A percentile compares a stretch with the other conserved stretches of the same genome.
Conservation (phyloP, 495 filamentous ascomycete species). For the Talaromyces nanjingensis region DNA sequence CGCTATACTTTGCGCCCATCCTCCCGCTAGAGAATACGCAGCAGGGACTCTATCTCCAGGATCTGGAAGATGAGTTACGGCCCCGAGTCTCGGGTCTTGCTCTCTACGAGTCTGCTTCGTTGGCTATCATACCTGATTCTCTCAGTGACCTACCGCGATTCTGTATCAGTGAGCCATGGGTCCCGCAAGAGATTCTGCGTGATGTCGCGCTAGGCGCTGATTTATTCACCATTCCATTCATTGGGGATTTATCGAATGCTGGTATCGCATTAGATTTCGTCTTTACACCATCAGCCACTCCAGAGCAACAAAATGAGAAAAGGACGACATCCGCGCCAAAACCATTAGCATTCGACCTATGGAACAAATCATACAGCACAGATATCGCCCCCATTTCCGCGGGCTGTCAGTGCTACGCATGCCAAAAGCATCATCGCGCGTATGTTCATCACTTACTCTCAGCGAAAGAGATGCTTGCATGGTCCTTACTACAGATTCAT, state of each 20-base stretch:
- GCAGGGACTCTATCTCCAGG: conserved; percentile 70
- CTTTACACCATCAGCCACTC: conserved; percentile 42
- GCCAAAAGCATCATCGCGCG: conserved; percentile 74
- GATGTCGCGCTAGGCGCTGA: conserved; percentile 73
- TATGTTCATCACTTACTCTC: conserved; percentile 79
- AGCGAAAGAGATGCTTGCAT: conserved; percentile 93
- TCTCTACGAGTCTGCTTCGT: conserved; percentile 67
- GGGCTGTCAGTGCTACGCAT: conserved; percentile 76
- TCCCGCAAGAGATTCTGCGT: conserved; percentile 67
- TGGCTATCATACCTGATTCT: conserved; percentile 53
- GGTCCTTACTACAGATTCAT: conserved; percentile 87
- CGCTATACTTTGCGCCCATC: conserved; percentile 69
- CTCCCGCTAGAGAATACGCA: conserved; percentile 66
- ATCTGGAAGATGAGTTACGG: conserved; percentile 47
- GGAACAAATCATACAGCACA: conserved; percentile 48
- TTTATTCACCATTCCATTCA: conserved; percentile 67
- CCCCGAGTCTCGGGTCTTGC: conserved; percentile 67
- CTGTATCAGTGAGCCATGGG: conserved; percentile 49
- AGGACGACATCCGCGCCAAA: conserved; percentile 11
- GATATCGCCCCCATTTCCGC: conserved; percentile 50
- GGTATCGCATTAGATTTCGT: conserved; percentile 78
- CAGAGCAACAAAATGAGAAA: not conserved
- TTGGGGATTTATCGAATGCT: conserved; percentile 67
- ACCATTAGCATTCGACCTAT: conserved; percentile 72
- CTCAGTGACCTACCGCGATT: conserved; percentile 61